Base-by-base conservation (phyloP, 2,329 filamentous ascomycete species). In the Emmonsia crescens region DNA sequence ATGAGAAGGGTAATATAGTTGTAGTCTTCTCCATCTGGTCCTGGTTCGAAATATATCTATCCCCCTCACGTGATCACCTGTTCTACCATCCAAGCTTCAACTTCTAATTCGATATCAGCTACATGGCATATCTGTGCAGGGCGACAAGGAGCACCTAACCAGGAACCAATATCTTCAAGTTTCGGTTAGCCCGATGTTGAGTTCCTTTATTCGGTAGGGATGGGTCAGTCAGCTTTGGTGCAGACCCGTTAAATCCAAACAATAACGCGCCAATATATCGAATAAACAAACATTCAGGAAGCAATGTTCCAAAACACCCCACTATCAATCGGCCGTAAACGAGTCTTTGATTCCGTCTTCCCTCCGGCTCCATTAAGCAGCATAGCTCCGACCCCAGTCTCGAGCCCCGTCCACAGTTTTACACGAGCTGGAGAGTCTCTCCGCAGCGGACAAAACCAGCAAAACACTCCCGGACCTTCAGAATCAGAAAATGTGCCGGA, bases 291-390 rank as follows among this genome's bases (percentile, higher is more conserved):
- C 36, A 57, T 31, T 38, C 56, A 33, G 1, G 8, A n/a, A 44
- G 44, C 29, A 31, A 67, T 67, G 64, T 65, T 65, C 38, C 64
- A 52, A 40, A 59, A 61, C 38, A 52, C 60, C 36, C 63, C 65
- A 3, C 62, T 61, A 33, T 57, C 64, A 33, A 63, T 64, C 38
- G 61, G 67, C 62, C 74, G 73, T 64, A 73, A 73, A 67, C 76
- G 75, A 65, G 72, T 79, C 27, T 77, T 78, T 65, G 69, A 69
- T 61, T 77, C 76, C 14, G 76, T 79, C 56, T 78, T 79, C 64
- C 70, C 76, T 56, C 71, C 74, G 57, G 67, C 74, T 60, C 72
- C 72, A 21, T 66, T 72, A n/a, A 71, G 72, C 60, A 69, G 69
- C 65, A 69, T 68, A 61, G 63, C 70, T 48, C 66, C 73, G 21